Base-by-base conservation (phyloP, 1,284 basidiomycete species). In the Gomphus bonarii region DNA sequence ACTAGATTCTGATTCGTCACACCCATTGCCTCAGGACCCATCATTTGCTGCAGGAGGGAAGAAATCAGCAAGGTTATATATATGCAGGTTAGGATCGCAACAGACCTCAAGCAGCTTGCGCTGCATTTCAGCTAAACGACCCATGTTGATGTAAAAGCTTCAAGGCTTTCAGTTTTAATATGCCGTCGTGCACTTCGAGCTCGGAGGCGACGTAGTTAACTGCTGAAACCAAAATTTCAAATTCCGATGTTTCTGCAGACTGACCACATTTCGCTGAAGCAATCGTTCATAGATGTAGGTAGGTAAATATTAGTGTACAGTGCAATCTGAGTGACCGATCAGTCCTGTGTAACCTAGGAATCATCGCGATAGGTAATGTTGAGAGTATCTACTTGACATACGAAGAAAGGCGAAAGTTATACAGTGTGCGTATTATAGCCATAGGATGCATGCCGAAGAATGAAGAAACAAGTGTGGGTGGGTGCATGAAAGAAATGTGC, bases 11-110 rank as follows among this genome's bases (percentile, higher is more conserved):
- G 85, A 64, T 91, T 91, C 50, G 90, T 85, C 53, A 94, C 85
- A 64, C 94, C 94, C 91, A 97, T 95, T 14, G 95, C 92, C 73
- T 97, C 95, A 46, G 92, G 91, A n/a, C 93, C 93, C 93, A 97
- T 95, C 92, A 97, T 95, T 94, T 95, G 93, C 91, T 95, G 66
- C 55, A 54, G 42, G 47, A 57, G 40, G 12, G 28, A 50, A 3
- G 7, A n/a, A 16, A 44, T 36, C 36, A 57, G 40, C 9, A 47
- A 18, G 22, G 28, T 16, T 7, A 25, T 10, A 31, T 28, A 38
- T 28, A n/a, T 20, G 25, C 10, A 31, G 50, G 12, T 1, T 25
- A 51, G n/a, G 3, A 1, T 38, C 11, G 53, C 9, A 11, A 69
- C 75, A 59, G 65, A 88, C 88, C 81, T 94, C 91, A 54, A 95